A percentile compares a stretch with the other conserved stretches of the same genome.
Conservation (phyloP, 768 basidiomycete genomes). For the Scleroderma bovista region DNA sequence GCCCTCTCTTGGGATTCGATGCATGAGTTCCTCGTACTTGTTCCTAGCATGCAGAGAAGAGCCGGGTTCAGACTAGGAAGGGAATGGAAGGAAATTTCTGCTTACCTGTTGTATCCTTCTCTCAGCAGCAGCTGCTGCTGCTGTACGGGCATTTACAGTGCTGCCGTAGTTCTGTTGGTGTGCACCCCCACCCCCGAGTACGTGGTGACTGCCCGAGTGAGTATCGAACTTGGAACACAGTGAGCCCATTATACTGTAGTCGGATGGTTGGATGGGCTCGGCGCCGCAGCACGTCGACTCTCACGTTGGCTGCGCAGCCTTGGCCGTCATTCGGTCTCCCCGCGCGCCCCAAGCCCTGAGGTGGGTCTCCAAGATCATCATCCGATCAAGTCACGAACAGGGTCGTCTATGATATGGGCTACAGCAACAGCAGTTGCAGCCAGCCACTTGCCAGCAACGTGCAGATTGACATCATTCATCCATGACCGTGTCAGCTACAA, state of each 20-base stretch:
- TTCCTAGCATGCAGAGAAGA: slow-evolving; percentile 28
- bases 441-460: not conserved
- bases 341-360: not conserved
- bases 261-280: not conserved
- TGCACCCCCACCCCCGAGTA: slow-evolving; percentile 36
- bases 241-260: slow-evolving; percentile 41
- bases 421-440: no score
- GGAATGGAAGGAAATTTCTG: slow-evolving; percentile 6
- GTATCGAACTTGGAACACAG: slow-evolving; percentile 47
- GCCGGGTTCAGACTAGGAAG: slow-evolving; percentile 12
- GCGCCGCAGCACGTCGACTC: not conserved
- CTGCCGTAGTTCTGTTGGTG: slow-evolving; percentile 19
- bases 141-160: slow-evolving; percentile 41
- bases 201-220: slow-evolving; percentile 43
- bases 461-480: not conserved
- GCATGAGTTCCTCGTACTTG: slow-evolving; percentile 38
- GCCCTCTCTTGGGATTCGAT: slow-evolving; percentile 42
- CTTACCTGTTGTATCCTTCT: slow-evolving; percentile 52
- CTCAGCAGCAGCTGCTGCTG: slow-evolving; percentile 61
- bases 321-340: not conserved
- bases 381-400: not conserved
- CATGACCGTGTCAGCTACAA: not conserved
- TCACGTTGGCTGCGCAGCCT: not conserved
- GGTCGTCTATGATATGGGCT: no score
- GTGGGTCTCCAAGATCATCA: not conserved